These are phyloP conservation scores for Insectozyma bohioensis DNA, from an alignment of 1,139 yeast genomes.

Conservation along the genomic window DNA sequence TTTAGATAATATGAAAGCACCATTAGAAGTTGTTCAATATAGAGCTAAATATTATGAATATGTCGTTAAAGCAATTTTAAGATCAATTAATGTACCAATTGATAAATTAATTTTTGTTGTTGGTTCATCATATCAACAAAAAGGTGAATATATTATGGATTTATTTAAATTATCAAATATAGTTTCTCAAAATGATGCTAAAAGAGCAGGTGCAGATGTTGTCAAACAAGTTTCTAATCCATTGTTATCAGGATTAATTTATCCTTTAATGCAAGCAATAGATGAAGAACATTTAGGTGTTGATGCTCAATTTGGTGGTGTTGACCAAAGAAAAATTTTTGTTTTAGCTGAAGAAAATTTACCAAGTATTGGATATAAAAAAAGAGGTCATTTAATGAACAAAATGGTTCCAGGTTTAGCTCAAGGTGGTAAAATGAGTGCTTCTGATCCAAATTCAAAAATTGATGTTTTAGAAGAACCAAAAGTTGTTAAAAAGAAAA, in stretches of 20 bases:
- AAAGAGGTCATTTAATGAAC: constrained; percentile 98
- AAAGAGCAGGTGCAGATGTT: constrained; percentile 99
- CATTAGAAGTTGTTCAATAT: constrained; percentile 84
- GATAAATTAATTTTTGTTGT: constrained; percentile 80
- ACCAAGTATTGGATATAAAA: constrained; percentile 84
- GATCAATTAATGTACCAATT: constrained; percentile 85
- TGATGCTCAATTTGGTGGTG: constrained; percentile 98
- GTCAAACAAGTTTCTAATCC: constrained; percentile 97
- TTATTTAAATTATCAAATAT: constrained; percentile 77
- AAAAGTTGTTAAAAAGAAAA: constrained; percentile 82
- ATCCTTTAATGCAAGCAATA: constrained; percentile 98
- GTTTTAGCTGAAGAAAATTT: constrained; percentile 96
- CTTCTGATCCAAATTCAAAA: constrained; percentile 97
- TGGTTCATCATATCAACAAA: constrained; percentile 86
- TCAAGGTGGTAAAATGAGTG: constrained; percentile 99
- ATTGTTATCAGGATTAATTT: constrained; percentile 86
- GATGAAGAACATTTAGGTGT: constrained; percentile 89
- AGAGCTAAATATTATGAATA: constrained; percentile 88
- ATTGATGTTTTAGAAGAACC: constrained; percentile 92
- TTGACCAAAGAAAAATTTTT: constrained; percentile 97
- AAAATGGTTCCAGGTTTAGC: constrained; percentile 98
- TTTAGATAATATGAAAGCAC: constrained; percentile 97
- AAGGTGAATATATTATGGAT: constrained; percentile 81
- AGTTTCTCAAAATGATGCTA: constrained; percentile 93
- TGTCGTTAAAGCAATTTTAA: constrained; percentile 79